Percentiles rank a stretch among this genome's conserved stretches.
These are phyloP conservation scores for Nicotiana benthamiana DNA, from an alignment of 257 asterid genomes.

Conservation along the genomic window DNA sequence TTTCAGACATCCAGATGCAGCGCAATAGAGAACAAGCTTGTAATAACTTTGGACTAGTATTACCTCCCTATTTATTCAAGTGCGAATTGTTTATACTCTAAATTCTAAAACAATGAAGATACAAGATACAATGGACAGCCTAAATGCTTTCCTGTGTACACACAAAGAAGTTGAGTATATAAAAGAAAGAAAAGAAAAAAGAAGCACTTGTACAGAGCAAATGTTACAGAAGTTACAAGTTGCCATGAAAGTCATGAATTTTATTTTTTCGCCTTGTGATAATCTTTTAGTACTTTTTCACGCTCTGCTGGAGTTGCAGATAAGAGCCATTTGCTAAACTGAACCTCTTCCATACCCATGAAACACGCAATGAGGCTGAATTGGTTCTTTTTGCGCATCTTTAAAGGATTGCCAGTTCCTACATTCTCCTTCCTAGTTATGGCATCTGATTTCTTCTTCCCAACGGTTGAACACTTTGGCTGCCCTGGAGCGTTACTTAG, in stretches of 20 bases:
- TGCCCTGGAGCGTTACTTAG: constrained; percentile 9
- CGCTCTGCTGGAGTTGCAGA: constrained; percentile 35
- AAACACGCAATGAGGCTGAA: constrained; percentile 51
- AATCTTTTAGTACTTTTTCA: constrained; percentile 22
- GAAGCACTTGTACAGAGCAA: not conserved
- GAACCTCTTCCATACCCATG: constrained; percentile 62
- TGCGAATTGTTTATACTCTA: not conserved
- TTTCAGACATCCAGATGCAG: too few relatives aligned
- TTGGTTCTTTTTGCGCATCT: constrained; percentile 39
- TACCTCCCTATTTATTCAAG: not conserved
- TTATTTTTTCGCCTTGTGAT: constrained; percentile 21
- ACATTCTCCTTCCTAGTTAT: constrained; percentile 19
- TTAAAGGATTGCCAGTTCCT: constrained; percentile 19
- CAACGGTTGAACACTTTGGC: constrained; percentile 8
- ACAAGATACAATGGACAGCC: not conserved
- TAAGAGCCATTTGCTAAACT: constrained; percentile 53
- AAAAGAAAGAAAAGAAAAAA: not conserved
- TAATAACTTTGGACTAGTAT: not conserved
- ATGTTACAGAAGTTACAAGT: not conserved
- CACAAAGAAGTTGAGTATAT: not conserved
- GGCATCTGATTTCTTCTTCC: constrained; percentile 18
- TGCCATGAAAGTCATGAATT: not conserved
- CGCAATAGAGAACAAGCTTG: not conserved
- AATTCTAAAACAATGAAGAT: not conserved
- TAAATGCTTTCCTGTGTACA: not conserved